phyloP scores from a whole-genome alignment of 2,329 filamentous ascomycete species.

The Diaporthe vaccinii region DNA sequence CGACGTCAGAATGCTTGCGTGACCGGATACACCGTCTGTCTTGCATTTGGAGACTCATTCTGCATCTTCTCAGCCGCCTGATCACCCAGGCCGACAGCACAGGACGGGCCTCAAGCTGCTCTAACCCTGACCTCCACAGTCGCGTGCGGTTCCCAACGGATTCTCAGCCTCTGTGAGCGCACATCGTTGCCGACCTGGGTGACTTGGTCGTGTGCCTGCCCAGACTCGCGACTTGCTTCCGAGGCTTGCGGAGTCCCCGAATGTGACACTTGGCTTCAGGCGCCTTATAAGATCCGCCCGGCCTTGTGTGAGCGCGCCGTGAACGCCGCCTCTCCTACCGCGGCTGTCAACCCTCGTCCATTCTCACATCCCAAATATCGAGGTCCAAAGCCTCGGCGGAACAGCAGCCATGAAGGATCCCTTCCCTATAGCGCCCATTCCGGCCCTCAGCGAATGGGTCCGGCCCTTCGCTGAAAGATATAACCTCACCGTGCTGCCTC shows the following conservation, averaged over 20 bases:
- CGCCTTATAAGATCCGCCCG: constrained; percentile 10
- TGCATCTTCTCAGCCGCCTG: constrained; percentile 21
- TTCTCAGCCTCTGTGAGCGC: constrained; percentile 30
- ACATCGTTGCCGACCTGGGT: constrained; percentile 28
- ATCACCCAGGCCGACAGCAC: constrained; percentile 10
- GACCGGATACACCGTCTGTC: constrained; percentile 24
- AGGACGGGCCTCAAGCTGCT: not conserved
- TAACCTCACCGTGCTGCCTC: constrained; percentile 74
- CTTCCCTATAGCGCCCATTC: constrained; percentile 74
- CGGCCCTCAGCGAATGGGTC: constrained; percentile 68
- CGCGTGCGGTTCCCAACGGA: constrained; percentile 40
- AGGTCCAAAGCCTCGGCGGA: constrained; percentile 25
- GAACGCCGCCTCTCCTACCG: not conserved
- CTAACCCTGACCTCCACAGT: constrained; percentile 28
- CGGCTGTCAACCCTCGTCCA: not conserved
- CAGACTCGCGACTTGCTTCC: constrained; percentile 27
- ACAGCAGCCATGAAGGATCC: constrained; percentile 75
- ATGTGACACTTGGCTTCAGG: constrained; percentile 30
- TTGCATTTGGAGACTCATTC: constrained; percentile 4
- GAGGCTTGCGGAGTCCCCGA: constrained; percentile 36
- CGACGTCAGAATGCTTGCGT: constrained; percentile 32
- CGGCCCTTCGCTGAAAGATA: constrained; percentile 75
- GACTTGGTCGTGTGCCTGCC: constrained; percentile 35
- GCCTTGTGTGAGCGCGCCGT: not conserved
- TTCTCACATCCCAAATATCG: not conserved